Evolutionary conservation across 768 basidiomycete genomes (phyloP), one percentile per base, ranked within the genome.

Genomic region (Auricularia sp.): DNA sequence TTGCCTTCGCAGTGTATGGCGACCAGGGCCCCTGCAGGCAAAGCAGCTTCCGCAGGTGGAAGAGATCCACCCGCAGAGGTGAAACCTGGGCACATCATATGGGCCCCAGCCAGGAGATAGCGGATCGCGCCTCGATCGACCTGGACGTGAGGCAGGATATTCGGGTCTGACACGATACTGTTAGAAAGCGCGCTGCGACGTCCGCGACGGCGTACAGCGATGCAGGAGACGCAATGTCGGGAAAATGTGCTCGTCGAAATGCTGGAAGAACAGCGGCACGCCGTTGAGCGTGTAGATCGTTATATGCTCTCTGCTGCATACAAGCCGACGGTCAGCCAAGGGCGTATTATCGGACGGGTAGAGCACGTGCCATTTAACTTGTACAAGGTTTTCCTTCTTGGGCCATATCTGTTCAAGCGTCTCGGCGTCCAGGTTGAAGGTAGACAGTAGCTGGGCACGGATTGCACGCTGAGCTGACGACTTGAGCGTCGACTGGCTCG

Each of bases 51-150:
- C 14, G 84, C 75, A 8, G 91, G 84, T 0, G 96, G 96, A 0
- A 98, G 84, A 70, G 83, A 83, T 7, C 96, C 96, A 6, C 95
- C 95, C 39, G 86, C 81, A 42, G 96, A 98, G 34, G 97, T 96
- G 63, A 99, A 78, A 23, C 97, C 97, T 3, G 97, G 97, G 70
- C 90, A 94, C 93, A 96, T 96, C 90, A 96, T 94, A 77, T 89
- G 87, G 33, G 93, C 93, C 16, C 93, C 97, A 11, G 87, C 88
- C 58, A 99, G 85, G 44, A 99, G 83, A 77, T 98, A 99, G 39
- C 95, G 91, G 77, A 99, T 99, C 62, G 97, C 97, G 61, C 97
- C 97, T 61, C 96, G 88, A 79, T 99, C 97, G 60, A 98, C 82
- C 68, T 87, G 85, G 61, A 96, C 93, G 70, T 82, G 86, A 3